A percentile compares a stretch with the other conserved stretches of the same genome.
Conservation (phyloP, 2,329 filamentous ascomycete species). For the Exserohilum rostratum region DNA sequence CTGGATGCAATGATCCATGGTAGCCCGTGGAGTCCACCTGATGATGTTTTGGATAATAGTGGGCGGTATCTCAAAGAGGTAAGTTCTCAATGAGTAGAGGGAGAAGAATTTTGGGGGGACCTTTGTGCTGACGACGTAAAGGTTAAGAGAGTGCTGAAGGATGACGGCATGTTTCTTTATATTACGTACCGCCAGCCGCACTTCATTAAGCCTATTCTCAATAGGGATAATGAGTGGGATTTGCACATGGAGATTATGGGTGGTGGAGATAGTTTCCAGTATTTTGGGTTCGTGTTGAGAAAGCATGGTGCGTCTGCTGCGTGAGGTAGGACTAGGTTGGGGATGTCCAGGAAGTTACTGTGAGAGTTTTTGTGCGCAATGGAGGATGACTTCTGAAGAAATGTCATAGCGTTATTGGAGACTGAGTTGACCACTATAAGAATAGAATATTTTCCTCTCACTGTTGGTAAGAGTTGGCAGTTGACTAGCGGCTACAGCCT, state of each 20-base stretch:
- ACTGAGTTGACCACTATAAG: too few species aligned
- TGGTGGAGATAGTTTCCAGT: slow-evolving; percentile 29
- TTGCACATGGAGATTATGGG: slow-evolving; percentile 29
- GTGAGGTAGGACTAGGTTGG: too few species aligned
- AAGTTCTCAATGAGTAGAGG: background rate
- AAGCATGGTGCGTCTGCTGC: background rate
- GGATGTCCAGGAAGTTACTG: too few species aligned
- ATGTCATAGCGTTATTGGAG: too few species aligned
- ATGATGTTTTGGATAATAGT: slow-evolving; percentile 57
- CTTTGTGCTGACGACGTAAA: slow-evolving; percentile 15
- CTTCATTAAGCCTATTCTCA: slow-evolving; percentile 27
- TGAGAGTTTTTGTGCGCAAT: too few species aligned
- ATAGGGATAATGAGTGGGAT: slow-evolving; percentile 25
- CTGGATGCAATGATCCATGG: slow-evolving; percentile 64
- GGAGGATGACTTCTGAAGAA: too few species aligned
- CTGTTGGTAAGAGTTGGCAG: too few species aligned
- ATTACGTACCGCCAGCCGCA: slow-evolving; percentile 48
- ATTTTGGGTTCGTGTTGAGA: slow-evolving; percentile 22
- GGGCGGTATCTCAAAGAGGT: slow-evolving; percentile 59
- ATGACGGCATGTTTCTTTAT: slow-evolving; percentile 58
- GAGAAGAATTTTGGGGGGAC: too few species aligned
- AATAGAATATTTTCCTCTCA: too few species aligned
- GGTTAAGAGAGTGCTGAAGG: slow-evolving; percentile 57
- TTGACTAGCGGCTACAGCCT: too few species aligned
- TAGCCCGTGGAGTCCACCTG: slow-evolving; percentile 60